A percentile compares a stretch with the other conserved stretches of the same genome.
These are phyloP conservation scores for Monascus ruber DNA, from an alignment of 2,329 filamentous ascomycete species.

Conservation along the genomic window DNA sequence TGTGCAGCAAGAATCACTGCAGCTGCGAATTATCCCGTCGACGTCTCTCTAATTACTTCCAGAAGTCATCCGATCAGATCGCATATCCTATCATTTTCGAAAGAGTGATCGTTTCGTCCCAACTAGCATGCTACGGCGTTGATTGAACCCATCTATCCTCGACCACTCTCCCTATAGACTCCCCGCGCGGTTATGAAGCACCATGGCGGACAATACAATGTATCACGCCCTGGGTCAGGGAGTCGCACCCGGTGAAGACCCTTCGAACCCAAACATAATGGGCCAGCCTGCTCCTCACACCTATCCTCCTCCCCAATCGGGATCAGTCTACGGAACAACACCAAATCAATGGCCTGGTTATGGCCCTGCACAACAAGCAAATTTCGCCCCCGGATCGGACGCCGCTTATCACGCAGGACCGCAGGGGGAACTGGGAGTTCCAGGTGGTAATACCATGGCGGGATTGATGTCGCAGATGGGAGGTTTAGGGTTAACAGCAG, in stretches of 20 bases:
- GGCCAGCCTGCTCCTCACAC: slow-evolving; percentile 46
- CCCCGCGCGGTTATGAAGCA: slow-evolving; percentile 18
- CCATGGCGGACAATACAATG: slow-evolving; percentile 32
- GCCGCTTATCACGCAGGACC: slow-evolving; percentile 17
- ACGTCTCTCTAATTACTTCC: too few species aligned
- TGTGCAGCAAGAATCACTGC: too few species aligned
- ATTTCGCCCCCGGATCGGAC: slow-evolving; percentile 13
- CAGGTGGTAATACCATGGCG: slow-evolving; percentile 24
- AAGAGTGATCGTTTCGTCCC: too few species aligned
- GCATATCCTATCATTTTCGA: too few species aligned
- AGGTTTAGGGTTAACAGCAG: slow-evolving; percentile 55
- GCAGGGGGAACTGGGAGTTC: slow-evolving; percentile 13
- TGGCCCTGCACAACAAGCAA: slow-evolving; percentile 15
- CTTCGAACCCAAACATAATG: slow-evolving; percentile 42
- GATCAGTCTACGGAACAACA: slow-evolving; percentile 22
- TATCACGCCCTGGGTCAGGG: slow-evolving; percentile 29
- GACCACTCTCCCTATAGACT: neutral
- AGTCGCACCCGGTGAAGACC: slow-evolving; percentile 35
- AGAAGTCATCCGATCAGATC: too few species aligned
- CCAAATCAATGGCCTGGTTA: slow-evolving; percentile 22
- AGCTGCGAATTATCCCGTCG: too few species aligned
- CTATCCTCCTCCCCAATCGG: slow-evolving; percentile 27
- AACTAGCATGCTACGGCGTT: too few species aligned
- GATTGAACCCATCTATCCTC: too few species aligned
- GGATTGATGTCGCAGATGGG: slow-evolving; percentile 58